Percentiles rank a stretch among this genome's conserved stretches.
These are phyloP conservation scores for Globisporangium paroecandrum DNA, from an alignment of 352 stramenopile species.

Conservation along the genomic window DNA sequence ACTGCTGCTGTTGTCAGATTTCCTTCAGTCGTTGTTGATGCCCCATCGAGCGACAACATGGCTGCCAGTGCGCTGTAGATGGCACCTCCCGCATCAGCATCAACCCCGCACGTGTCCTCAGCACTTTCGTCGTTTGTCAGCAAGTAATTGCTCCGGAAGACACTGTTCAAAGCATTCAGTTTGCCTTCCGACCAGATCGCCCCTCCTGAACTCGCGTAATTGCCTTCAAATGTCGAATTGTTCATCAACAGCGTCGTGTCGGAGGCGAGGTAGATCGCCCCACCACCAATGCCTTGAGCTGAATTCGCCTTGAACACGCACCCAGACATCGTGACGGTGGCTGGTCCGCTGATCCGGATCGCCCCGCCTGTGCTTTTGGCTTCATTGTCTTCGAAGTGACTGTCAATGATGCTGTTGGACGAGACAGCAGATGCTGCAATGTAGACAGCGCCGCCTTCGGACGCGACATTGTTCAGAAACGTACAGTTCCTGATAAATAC, in stretches of 20 bases:
- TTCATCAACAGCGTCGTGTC: background rate
- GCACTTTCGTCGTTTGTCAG: background rate
- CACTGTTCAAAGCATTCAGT: background rate
- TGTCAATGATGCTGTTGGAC: conserved; percentile 8
- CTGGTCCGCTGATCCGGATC: conserved; percentile 1
- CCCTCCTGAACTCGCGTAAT: background rate
- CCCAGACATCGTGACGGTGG: background rate
- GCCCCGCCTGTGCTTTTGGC: conserved; percentile 13
- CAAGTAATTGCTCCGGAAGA: conserved; percentile 1
- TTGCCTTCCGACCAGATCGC: conserved; percentile 8
- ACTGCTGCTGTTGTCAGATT: background rate
- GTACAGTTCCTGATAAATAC: conserved; percentile 14
- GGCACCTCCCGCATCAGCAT: background rate
- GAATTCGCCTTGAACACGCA: conserved; percentile 3
- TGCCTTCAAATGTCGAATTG: conserved; percentile 7
- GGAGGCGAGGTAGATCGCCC: conserved; percentile 2
- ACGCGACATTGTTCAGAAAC: conserved; percentile 17
- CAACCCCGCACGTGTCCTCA: background rate
- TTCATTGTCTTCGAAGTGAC: conserved; percentile 15
- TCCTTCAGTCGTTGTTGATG: background rate
- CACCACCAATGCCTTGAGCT: conserved; percentile 1
- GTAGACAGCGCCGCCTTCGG: conserved; percentile 14
- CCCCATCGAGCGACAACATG: background rate
- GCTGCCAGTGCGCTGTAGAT: conserved; percentile 8
- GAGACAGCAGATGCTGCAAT: background rate